Conservation (phyloP, 2,329 filamentous ascomycete species). For the Exserohilum turcica region DNA sequence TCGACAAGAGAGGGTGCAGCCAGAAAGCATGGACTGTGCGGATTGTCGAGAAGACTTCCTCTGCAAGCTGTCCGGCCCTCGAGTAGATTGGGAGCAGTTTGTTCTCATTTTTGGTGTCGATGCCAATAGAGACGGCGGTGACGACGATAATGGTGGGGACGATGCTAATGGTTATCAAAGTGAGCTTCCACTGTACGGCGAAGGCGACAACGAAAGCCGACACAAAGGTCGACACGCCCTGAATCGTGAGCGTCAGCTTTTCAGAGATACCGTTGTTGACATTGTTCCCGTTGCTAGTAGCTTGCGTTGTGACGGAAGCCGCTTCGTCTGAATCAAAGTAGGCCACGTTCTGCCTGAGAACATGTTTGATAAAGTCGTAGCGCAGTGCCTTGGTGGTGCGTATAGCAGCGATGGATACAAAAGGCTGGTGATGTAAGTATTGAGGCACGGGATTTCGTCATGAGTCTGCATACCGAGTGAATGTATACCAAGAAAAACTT, state of each 20-base stretch:
- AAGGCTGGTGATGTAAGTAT: constrained; percentile 30
- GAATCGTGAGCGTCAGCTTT: constrained; percentile 52
- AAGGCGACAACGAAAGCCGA: constrained; percentile 92
- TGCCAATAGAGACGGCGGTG: constrained; percentile 36
- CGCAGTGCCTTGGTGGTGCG: constrained; percentile 58
- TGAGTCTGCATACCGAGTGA: constrained; percentile 24
- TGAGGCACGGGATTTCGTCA: too few species aligned
- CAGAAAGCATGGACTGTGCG: constrained; percentile 56
- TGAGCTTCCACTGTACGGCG: constrained; percentile 89
- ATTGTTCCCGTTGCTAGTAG: constrained; percentile 91
- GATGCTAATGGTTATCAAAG: constrained; percentile 68
- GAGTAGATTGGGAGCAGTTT: constrained; percentile 51
- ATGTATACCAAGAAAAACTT: constrained; percentile 67
- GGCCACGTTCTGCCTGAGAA: constrained; percentile 58
- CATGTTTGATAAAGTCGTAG: constrained; percentile 66
- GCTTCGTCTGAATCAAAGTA: constrained; percentile 80
- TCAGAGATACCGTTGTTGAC: constrained; percentile 82
- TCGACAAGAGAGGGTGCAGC: constrained; percentile 50
- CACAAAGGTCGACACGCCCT: constrained; percentile 60
- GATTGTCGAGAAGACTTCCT: constrained; percentile 58
- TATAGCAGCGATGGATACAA: constrained; percentile 57
- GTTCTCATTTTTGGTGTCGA: constrained; percentile 47
- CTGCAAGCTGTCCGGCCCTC: constrained; percentile 53
- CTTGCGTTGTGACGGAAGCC: constrained; percentile 91
- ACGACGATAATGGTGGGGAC: constrained; percentile 52